Percentiles rank a stretch among this genome's conserved stretches.
phyloP scores from a whole-genome alignment of 1,284 basidiomycete genomes.

The Volvariella volvacea region DNA sequence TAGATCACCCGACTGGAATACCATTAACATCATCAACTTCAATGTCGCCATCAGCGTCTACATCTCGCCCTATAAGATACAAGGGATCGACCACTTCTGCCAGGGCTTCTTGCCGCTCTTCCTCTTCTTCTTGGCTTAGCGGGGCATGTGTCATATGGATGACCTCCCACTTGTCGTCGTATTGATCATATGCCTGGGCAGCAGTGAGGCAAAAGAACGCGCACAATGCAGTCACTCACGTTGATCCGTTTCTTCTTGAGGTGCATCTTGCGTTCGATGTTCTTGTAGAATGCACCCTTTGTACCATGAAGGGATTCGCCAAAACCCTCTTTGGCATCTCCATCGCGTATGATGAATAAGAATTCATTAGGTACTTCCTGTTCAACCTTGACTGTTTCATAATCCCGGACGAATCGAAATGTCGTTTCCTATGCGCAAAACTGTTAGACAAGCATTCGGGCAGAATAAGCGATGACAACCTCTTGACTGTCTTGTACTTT shows the following conservation, averaged over 20 bases:
- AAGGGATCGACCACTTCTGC: slow-evolving; percentile 41
- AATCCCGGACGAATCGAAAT: slow-evolving; percentile 74
- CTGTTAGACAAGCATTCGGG: background rate
- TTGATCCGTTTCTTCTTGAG: slow-evolving; percentile 81
- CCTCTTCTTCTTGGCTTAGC: slow-evolving; percentile 40
- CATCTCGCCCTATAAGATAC: slow-evolving; percentile 31
- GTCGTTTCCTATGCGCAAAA: slow-evolving; percentile 42
- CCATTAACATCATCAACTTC: slow-evolving; percentile 27
- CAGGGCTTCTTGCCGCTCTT: slow-evolving; percentile 36
- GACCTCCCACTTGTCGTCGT: slow-evolving; percentile 73
- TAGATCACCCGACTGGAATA: too few relatives aligned
- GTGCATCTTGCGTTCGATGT: slow-evolving; percentile 79
- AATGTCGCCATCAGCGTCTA: slow-evolving; percentile 37
- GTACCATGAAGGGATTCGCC: slow-evolving; percentile 28
- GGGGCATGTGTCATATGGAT: slow-evolving; percentile 58
- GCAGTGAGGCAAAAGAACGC: slow-evolving; percentile 5
- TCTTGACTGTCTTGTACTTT: slow-evolving; percentile 45
- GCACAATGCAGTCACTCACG: slow-evolving; percentile 33
- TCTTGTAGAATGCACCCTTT: slow-evolving; percentile 77
- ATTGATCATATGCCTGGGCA: slow-evolving; percentile 51
- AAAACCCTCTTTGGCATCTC: slow-evolving; percentile 27
- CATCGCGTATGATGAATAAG: slow-evolving; percentile 69
- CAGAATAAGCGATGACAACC: slow-evolving; percentile 19
- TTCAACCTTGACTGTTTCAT: slow-evolving; percentile 78
- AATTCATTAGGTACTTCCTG: slow-evolving; percentile 82